A percentile compares a stretch with the other conserved stretches of the same genome.
Evolutionary conservation across 1,284 basidiomycete genomes (phyloP).

Genomic region (Papiliotrema laurentii): DNA sequence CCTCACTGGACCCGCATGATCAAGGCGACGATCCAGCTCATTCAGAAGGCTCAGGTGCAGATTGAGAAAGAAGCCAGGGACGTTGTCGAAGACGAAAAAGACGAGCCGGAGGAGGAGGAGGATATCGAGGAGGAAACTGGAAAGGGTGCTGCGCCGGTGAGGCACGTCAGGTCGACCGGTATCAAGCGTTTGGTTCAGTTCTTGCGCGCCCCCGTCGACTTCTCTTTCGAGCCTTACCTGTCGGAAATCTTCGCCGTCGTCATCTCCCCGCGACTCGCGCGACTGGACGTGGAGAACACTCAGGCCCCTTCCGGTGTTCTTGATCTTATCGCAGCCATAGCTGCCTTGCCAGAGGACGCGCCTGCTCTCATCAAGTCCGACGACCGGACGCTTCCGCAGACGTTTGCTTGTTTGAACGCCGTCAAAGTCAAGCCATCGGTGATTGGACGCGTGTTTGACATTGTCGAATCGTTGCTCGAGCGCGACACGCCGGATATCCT

Average conservation of each 20-base stretch:
- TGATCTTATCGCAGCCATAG: slow-evolving; percentile 81
- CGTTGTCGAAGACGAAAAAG: slow-evolving; percentile 42
- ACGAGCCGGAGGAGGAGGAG: slow-evolving; percentile 36
- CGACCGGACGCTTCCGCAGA: slow-evolving; percentile 62
- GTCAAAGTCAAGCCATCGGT: slow-evolving; percentile 84
- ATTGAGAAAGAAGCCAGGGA: slow-evolving; percentile 48
- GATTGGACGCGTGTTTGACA: slow-evolving; percentile 75
- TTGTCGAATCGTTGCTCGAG: slow-evolving; percentile 69
- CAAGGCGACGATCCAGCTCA: slow-evolving; percentile 61
- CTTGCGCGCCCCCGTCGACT: slow-evolving; percentile 66
- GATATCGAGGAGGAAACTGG: slow-evolving; percentile 39
- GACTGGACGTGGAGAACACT: slow-evolving; percentile 78
- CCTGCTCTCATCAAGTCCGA: slow-evolving; percentile 68
- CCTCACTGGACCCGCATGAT: slow-evolving; percentile 70
- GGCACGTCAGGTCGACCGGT: slow-evolving; percentile 72
- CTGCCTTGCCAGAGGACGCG: slow-evolving; percentile 58
- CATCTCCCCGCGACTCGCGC: slow-evolving; percentile 75
- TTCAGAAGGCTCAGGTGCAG: slow-evolving; percentile 61
- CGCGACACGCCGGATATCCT: slow-evolving; percentile 55
- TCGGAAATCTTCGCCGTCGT: slow-evolving; percentile 62
- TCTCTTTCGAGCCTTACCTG: slow-evolving; percentile 73
- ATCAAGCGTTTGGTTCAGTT: slow-evolving; percentile 85
- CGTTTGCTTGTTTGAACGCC: slow-evolving; percentile 76
- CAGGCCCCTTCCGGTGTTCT: slow-evolving; percentile 87
- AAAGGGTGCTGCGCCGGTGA: slow-evolving; percentile 51